Evolutionary conservation across 106 monocot genomes (phyloP).

Genomic region (Phalaenopsis aphrodite): DNA sequence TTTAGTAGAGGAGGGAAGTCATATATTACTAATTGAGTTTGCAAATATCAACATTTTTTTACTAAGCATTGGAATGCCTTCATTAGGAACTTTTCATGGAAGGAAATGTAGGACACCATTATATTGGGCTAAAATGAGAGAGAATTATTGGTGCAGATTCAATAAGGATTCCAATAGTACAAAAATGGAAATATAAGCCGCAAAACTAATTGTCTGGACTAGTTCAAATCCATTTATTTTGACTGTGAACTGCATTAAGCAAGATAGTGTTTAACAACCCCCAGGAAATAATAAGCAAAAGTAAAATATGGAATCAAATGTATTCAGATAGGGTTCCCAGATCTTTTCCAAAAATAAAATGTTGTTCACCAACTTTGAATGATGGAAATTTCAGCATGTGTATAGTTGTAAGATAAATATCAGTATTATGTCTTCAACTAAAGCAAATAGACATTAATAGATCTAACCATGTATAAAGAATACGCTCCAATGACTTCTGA

Average conservation of each 20-base stretch:
- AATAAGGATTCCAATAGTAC: neutral
- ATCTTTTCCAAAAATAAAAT: neutral
- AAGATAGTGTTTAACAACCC: neutral
- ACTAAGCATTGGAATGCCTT: too few relatives aligned
- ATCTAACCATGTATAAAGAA: conserved; percentile 92
- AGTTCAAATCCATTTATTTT: neutral
- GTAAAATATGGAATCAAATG: neutral
- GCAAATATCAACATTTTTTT: too few relatives aligned
- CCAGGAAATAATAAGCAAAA: neutral
- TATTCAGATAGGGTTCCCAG: neutral
- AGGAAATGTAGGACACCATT: too few relatives aligned
- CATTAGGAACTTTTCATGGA: too few relatives aligned
- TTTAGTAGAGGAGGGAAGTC: too few relatives aligned
- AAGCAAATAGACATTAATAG: conserved; percentile 9
- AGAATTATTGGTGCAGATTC: too few relatives aligned
- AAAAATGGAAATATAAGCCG: neutral
- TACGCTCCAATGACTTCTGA: conserved; percentile 96
- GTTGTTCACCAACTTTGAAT: neutral
- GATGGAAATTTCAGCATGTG: neutral
- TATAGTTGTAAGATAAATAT: neutral
- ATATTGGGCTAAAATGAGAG: too few relatives aligned
- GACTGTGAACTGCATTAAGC: neutral
- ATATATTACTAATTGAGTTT: too few relatives aligned
- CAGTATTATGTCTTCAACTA: neutral
- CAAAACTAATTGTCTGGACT: neutral